Conservation (phyloP, 768 basidiomycete genomes). For the Pisolithus albus region DNA sequence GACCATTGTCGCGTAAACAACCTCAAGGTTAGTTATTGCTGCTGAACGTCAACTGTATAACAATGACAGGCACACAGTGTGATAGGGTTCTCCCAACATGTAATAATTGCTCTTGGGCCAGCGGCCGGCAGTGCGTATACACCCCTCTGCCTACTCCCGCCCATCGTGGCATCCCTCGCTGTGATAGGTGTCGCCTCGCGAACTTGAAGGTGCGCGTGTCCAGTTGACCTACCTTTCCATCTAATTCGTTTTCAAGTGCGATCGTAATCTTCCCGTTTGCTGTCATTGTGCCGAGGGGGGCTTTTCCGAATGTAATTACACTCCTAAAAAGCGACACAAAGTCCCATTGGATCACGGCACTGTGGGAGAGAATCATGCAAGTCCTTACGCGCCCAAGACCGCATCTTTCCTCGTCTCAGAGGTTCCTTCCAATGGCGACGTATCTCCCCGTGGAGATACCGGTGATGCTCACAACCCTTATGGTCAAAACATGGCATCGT, state of each 20-base stretch:
- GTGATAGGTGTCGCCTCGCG: slow-evolving; percentile 59
- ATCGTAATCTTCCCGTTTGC: slow-evolving; percentile 64
- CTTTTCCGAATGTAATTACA: slow-evolving; percentile 60
- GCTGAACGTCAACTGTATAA: slow-evolving; percentile 2
- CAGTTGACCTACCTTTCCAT: neutral
- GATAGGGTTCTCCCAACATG: slow-evolving; percentile 65
- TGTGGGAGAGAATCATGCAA: slow-evolving; percentile 30
- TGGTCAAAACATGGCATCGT: slow-evolving; percentile 40
- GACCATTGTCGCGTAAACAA: slow-evolving; percentile 69
- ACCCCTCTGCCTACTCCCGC: slow-evolving; percentile 70
- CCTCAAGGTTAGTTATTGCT: slow-evolving; percentile 48
- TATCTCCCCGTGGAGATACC: slow-evolving; percentile 16
- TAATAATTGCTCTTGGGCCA: slow-evolving; percentile 64
- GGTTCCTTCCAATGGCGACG: slow-evolving; percentile 28
- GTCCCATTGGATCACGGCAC: slow-evolving; percentile 38
- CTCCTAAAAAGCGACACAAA: slow-evolving; percentile 63
- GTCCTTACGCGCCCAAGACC: slow-evolving; percentile 40
- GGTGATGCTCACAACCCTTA: slow-evolving; percentile 38
- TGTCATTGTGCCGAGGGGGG: slow-evolving; percentile 53
- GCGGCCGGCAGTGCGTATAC: slow-evolving; percentile 61
- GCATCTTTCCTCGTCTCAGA: slow-evolving; percentile 45
- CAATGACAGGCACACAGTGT: slow-evolving; percentile 38
- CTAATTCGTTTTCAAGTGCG: slow-evolving; percentile 41
- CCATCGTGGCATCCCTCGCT: slow-evolving; percentile 67
- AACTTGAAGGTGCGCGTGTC: slow-evolving; percentile 53